A percentile compares a stretch with the other conserved stretches of the same genome.
Conservation (phyloP, 179 eudicot species). For the Amaranthus tricolor region DNA sequence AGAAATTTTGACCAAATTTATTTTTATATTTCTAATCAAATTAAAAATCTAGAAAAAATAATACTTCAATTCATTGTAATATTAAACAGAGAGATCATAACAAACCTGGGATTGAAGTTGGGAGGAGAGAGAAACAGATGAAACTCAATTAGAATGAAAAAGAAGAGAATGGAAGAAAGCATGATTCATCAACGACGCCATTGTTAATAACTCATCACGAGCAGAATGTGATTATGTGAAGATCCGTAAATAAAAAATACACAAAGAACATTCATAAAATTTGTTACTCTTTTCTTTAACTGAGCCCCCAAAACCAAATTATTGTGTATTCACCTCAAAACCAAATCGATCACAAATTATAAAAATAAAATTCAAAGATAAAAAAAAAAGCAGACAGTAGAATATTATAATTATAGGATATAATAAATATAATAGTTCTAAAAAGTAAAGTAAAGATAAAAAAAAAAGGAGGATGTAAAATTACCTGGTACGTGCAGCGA, state of each 20-base stretch:
- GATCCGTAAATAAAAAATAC: neutral
- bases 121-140: neutral
- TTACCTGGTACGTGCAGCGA: neutral
- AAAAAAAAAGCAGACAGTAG: no score
- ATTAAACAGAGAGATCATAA: neutral
- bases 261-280: neutral
- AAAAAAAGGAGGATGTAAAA: neutral
- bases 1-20: neutral
- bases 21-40: neutral
- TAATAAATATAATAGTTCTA: neutral
- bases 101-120: neutral
- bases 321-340: no score
- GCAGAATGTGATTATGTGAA: slow-evolving; percentile 18
- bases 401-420: no score
- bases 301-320: neutral
- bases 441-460: neutral
- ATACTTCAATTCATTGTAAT: neutral
- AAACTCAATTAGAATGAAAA: neutral
- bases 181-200: neutral
- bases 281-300: neutral
- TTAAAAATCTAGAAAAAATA: neutral
- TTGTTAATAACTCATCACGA: neutral
- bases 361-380: no score
- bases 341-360: no score
- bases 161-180: neutral